These are phyloP conservation scores for Septoria linicola DNA, from an alignment of 2,329 filamentous ascomycete species.

Conservation along the genomic window DNA sequence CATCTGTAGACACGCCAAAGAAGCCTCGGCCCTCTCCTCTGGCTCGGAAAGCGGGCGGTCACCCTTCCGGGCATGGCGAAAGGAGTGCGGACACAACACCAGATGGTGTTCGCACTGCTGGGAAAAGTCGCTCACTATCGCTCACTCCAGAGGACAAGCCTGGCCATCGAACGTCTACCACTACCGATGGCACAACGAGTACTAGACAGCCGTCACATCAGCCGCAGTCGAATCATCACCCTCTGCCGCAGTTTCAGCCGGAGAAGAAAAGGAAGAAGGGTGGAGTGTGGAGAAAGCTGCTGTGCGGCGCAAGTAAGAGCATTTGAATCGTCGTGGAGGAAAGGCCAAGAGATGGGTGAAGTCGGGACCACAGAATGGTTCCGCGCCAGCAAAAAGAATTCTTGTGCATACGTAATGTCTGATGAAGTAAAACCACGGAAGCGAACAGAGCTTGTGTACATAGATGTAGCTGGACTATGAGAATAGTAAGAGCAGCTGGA, in stretches of 20 bases:
- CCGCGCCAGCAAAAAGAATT: background rate
- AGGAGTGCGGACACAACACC: background rate
- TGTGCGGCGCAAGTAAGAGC: conserved; percentile 11
- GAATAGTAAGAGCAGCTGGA: too few species aligned
- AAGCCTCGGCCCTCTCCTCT: conserved; percentile 12
- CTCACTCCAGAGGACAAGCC: conserved; percentile 13
- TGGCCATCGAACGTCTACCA: conserved; percentile 12
- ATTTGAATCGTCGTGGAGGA: too few species aligned
- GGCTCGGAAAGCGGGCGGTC: background rate
- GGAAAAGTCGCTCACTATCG: conserved; percentile 9
- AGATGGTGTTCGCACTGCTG: too few species aligned
- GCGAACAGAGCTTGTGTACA: too few species aligned
- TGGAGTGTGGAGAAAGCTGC: conserved; percentile 16
- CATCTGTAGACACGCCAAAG: background rate
- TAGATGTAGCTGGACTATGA: too few species aligned
- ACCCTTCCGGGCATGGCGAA: background rate
- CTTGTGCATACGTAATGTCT: too few species aligned
- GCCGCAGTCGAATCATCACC: background rate
- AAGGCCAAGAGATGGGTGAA: background rate
- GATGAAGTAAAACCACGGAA: too few species aligned
- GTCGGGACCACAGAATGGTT: too few species aligned
- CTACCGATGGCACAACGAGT: conserved; percentile 10
- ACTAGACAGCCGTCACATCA: conserved; percentile 1
- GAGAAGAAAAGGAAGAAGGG: background rate
- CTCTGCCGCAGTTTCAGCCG: background rate